These are phyloP conservation scores for Pleodorina starrii DNA, from an alignment of 139 green algal genomes.

Conservation along the genomic window DNA sequence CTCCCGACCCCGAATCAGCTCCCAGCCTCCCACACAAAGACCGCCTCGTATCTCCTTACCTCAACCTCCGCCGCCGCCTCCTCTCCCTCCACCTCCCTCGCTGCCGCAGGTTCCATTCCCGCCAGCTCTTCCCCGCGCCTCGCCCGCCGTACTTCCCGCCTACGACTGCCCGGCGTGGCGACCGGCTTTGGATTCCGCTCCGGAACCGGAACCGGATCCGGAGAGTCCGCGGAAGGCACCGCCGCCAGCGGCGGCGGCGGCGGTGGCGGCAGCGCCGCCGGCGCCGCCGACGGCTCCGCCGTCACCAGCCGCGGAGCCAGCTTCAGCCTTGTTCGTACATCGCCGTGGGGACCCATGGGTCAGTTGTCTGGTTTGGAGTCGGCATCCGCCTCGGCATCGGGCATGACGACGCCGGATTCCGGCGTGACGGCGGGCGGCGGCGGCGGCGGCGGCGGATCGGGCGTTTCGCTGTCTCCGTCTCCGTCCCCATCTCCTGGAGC, in stretches of 20 bases:
- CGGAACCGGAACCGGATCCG: slow-evolving; percentile 13
- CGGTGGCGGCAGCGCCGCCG: no score
- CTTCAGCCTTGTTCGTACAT: background rate
- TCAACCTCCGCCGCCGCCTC: no score
- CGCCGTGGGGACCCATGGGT: no score
- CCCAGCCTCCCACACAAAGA: no score
- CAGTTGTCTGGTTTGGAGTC: no score
- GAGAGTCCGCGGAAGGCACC: background rate
- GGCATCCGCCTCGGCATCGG: no score
- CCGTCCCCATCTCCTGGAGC: no score
- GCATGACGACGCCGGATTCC: no score
- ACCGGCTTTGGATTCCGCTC: background rate
- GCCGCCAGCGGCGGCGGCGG: no score
- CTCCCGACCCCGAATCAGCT: no score
- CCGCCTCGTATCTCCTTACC: no score
- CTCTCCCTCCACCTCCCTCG: no score
- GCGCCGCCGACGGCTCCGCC: background rate
- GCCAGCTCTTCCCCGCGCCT: background rate
- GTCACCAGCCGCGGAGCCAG: background rate
- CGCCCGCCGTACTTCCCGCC: background rate
- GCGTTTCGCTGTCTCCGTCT: background rate
- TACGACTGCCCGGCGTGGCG: background rate
- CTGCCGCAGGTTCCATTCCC: background rate
- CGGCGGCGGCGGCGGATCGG: background rate
- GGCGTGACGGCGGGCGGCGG: background rate